Evolutionary conservation across 768 basidiomycete genomes (phyloP), one percentile per base, ranked within the genome.

Genomic region (Naganishia kalamii): DNA sequence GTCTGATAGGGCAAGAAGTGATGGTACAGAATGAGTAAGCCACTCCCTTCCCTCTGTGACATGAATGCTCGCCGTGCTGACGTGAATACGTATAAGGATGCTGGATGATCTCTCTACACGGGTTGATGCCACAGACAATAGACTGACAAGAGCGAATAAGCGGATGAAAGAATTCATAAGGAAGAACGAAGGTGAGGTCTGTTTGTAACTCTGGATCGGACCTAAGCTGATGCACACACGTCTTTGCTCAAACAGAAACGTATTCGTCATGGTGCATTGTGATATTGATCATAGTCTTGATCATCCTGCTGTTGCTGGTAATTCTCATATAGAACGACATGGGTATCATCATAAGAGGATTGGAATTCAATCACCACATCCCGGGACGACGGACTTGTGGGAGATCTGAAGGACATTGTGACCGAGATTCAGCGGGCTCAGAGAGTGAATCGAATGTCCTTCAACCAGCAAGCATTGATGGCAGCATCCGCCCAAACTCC

Each of bases 1-100:
- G 88, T 12, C 80, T 97, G 33, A 99, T 99, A 86, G 94, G 94
- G 0, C 86, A 85, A 64, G 96, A 99, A 75, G 89, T 98, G 54
- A 81, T 76, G 10, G 91, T 93, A 74, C 96, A 99, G 72, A 89
- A 88, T 70, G 90, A 90, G 94, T 94, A 68, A 68, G 85, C 71
- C 11, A n/a, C 27, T n/a, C 12, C 30, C 10, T 37, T 46, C 41
- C 12, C 1, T 23, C 29, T 29, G 47, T 37, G 29, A n/a, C 8
- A 17, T 57, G 3, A 11, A 10, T 15, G 12, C 17, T 19, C 6
- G 47, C 25, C 3, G 19, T 13, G 52, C 17, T 19, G 48, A 29
- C 27, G 17, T 35, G 13, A 23, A 33, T 13, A 19, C 29, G 12
- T n/a, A 5, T 27, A 69, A 96, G 93, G 72, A 85, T 92, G 84